A percentile compares a stretch with the other conserved stretches of the same genome.
Evolutionary conservation across 257 asterid species (phyloP).

Genomic region (Capsicum baccatum): DNA sequence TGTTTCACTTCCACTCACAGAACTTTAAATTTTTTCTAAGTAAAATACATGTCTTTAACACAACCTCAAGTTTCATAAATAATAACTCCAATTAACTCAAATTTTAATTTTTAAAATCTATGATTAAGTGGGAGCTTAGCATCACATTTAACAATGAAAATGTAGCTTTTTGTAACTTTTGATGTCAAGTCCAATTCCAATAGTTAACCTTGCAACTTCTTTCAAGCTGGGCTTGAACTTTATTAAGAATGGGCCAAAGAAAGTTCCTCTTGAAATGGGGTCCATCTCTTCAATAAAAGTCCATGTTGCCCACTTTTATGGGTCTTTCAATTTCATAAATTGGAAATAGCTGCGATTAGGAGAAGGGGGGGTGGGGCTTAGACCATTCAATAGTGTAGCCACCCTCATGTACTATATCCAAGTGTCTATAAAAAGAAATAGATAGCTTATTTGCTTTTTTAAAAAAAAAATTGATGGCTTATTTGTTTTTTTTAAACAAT

Average conservation of each 20-base stretch:
- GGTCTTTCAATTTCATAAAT: neutral
- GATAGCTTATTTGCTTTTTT: too few relatives aligned
- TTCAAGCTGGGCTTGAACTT: neutral
- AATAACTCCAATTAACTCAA: too few relatives aligned
- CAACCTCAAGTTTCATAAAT: too few relatives aligned
- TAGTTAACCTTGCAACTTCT: neutral
- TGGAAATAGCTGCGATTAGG: neutral
- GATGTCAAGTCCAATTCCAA: neutral
- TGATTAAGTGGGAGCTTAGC: neutral
- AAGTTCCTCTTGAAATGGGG: neutral
- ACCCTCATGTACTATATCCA: too few relatives aligned
- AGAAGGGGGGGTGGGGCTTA: neutral
- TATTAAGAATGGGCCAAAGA: slow-evolving; percentile 7
- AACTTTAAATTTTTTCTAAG: neutral
- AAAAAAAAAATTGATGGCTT: neutral
- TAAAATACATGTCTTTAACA: neutral
- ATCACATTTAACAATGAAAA: neutral
- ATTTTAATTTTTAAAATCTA: neutral
- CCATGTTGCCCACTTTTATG: neutral
- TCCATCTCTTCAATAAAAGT: neutral
- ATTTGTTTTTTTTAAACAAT: neutral
- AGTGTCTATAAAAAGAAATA: neutral
- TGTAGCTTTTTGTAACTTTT: neutral
- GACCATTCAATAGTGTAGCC: neutral
- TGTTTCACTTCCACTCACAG: neutral